Base-by-base conservation (phyloP, 345 rosid genomes). In the Rhodomyrtus tomentosa region DNA sequence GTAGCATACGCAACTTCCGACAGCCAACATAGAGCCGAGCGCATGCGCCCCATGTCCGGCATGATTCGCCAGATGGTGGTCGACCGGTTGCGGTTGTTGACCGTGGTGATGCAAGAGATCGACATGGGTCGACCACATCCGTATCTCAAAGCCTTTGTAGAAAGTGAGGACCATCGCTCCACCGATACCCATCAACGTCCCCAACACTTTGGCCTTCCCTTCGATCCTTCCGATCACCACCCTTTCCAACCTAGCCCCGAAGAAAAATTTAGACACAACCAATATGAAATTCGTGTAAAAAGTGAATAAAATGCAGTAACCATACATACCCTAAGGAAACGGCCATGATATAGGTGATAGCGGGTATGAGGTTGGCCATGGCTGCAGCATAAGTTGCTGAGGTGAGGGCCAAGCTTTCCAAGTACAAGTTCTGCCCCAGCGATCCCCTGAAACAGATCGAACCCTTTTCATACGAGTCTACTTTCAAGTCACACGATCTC, bases 121-220 rank as follows among this genome's bases (percentile, higher is more conserved):
- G 15, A 90, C 16, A 54, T 87, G 36, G 5, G 92, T 87, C 29
- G 95, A 87, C 87, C 81, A 88, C 4, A 88, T 32, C 22, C 88
- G 52, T 50, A 92, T 79, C 20, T 84, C 86, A 6, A 51, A 18
- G 4, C 97, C 94, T 85, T 91, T 93, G 85, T 88, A 93, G 81
- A 94, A 88, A 9, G 95, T 90, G 74, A 94, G 86, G 0, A 91
- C 58, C 93, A 92, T 92, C 18, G 94, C 95, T 25, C 97, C 95
- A 7, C 87, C 84, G 2, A 94, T 85, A 25, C 94, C 94, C 20
- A 90, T 15, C 54, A 90, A 13, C 52, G 95, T 94, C 45, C 97
- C 97, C 4, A 85, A 32, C 53, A 93, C 87, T 80, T 92, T 94
- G 50, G 92, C 92, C 80, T 89, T 90, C 15, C 94, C 92, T 24